Conservation (phyloP, 495 filamentous ascomycete genomes). For the Xylaria intraflava region DNA sequence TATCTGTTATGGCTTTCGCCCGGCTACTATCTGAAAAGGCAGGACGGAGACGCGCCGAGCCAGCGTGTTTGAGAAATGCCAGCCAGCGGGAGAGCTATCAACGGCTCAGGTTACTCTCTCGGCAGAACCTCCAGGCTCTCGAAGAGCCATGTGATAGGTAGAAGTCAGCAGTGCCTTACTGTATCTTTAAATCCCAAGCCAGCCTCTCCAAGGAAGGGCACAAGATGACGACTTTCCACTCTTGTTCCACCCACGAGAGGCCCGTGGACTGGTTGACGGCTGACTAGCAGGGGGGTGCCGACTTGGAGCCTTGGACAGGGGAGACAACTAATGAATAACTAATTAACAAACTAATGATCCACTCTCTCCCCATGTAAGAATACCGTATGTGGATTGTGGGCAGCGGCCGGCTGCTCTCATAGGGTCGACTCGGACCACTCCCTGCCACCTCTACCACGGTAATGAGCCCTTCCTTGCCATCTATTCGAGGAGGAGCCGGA, state of each 20-base stretch:
- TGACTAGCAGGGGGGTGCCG: slow-evolving; percentile 21
- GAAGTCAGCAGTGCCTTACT: slow-evolving; percentile 8
- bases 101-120: background rate
- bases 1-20: background rate
- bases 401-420: slow-evolving; percentile 18
- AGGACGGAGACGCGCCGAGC: slow-evolving; percentile 22
- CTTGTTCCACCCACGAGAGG: slow-evolving; percentile 22
- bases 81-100: background rate
- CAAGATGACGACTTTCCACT: slow-evolving; percentile 23
- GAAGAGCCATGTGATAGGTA: slow-evolving; percentile 12
- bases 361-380: slow-evolving; percentile 21
- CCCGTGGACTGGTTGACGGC: slow-evolving; percentile 23
- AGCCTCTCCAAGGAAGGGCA: slow-evolving; percentile 15
- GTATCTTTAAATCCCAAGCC: background rate
- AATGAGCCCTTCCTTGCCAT: slow-evolving; percentile 22
- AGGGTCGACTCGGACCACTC: slow-evolving; percentile 29
- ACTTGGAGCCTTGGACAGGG: slow-evolving; percentile 19
- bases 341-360: slow-evolving; percentile 19
- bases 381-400: slow-evolving; percentile 19
- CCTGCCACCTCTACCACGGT: slow-evolving; percentile 27
- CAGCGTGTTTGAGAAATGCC: slow-evolving; percentile 11
- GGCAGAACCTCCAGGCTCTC: background rate
- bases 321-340: too few relatives aligned
- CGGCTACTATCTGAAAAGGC: too few relatives aligned
- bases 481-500: slow-evolving; percentile 26